Base-by-base conservation (phyloP, 768 basidiomycete genomes). In the Termitomyces sp. region DNA sequence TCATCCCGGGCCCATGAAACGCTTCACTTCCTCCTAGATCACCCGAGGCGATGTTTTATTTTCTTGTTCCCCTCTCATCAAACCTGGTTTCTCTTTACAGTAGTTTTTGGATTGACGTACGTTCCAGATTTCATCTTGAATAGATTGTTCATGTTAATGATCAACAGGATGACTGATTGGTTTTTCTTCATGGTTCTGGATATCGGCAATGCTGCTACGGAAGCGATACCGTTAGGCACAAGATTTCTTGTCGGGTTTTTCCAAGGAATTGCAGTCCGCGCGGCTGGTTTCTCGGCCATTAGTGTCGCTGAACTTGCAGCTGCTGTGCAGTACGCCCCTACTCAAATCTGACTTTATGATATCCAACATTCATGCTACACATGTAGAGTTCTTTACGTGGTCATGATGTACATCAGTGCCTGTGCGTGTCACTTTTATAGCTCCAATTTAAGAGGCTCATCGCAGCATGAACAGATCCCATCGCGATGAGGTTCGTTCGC, bases 341-440 rank as follows among this genome's bases (percentile, higher is more conserved):
- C 9, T 31, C 25, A 17, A 8, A 53, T 32, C 12, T 16, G 32
- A 14, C 16, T 42, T 5, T 29, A 31, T n/a, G 8, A 4, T n/a
- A 29, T 56, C 43, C 14, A 47, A 4, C n/a, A 29, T 56, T 53
- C 14, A 47, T 61, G 21, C 62, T 25, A n/a, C 19, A 12, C 37
- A 14, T 51, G 59, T 63, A 92, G 90, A 68, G 90, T 95, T 0
- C 70, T 95, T 41, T 95, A 89, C 67, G 85, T 92, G 2, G 78
- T 95, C 65, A 96, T 95, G 95, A 98, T 96, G 95, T 93, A 90
- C 65, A 84, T 92, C 63, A 86, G 85, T 64, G 81, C 89, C 59
- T 89, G 90, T 91, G 64, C 73, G 86, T 81, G 51, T 56, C 25
- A 46, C 16, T 17, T n/a, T 32, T 41, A 23, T 37, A n/a, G 35